phyloP scores from a whole-genome alignment of 495 filamentous ascomycete genomes.

The Neurospora sp. region DNA sequence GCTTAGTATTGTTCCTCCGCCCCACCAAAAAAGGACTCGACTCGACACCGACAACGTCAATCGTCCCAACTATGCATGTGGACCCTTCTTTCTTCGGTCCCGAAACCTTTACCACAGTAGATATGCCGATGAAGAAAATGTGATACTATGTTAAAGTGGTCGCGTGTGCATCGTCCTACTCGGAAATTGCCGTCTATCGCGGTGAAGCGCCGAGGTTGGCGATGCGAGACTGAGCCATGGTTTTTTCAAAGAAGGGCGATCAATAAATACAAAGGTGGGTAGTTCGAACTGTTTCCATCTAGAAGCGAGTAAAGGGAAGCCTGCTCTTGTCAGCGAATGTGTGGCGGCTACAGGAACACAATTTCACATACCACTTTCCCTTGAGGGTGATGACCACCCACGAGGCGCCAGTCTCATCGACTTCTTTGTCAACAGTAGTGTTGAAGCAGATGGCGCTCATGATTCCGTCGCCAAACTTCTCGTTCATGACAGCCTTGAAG shows the following conservation, averaged over 20 bases:
- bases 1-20: constrained; percentile 17
- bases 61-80: not conserved
- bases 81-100: not conserved
- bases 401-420: constrained; percentile 58
- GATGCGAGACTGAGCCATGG: not conserved
- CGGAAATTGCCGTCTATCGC: not conserved
- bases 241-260: not conserved
- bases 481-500: constrained; percentile 92
- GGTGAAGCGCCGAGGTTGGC: not conserved
- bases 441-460: constrained; percentile 95
- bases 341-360: not conserved
- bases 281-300: constrained; percentile 1
- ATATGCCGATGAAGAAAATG: not conserved
- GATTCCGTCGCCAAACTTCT: constrained; percentile 98
- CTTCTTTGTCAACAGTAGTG: constrained; percentile 94
- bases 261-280: not conserved
- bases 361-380: constrained; percentile 75
- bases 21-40: not conserved
- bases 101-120: not conserved
- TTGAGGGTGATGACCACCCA: constrained; percentile 85
- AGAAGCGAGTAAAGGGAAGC: constrained; percentile 58
- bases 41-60: not conserved
- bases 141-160: not conserved
- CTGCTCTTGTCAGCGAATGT: constrained; percentile 25
- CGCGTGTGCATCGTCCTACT: not conserved